phyloP scores from a whole-genome alignment of 768 basidiomycete genomes.

The Tubosaeta sp. region DNA sequence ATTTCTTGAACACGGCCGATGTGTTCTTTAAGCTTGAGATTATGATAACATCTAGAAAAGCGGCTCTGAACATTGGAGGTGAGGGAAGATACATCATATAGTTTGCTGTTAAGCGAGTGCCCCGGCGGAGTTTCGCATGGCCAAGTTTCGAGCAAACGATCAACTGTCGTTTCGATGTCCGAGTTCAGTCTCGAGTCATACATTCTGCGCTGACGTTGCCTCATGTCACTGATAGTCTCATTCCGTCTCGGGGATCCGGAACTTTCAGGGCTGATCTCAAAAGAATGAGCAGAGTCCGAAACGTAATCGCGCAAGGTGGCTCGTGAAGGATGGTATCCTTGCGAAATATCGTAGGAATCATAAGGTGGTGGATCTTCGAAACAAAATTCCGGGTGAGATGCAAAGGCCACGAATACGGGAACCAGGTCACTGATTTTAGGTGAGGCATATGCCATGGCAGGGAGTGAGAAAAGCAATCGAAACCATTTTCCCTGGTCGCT shows the following conservation, averaged over 20 bases:
- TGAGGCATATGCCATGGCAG: slow-evolving; percentile 26
- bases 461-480: slow-evolving; percentile 27
- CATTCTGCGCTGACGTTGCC: background rate
- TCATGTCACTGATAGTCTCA: background rate
- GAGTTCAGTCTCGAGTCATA: background rate
- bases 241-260: background rate
- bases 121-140: background rate
- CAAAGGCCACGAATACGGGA: slow-evolving; percentile 29
- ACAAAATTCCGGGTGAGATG: too few relatives aligned
- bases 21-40: background rate
- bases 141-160: background rate
- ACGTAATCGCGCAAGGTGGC: background rate
- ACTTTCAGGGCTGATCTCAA: slow-evolving; percentile 9
- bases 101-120: background rate
- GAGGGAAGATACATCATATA: background rate
- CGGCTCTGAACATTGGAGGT: background rate
- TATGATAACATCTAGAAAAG: background rate
- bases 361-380: slow-evolving; percentile 10
- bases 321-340: slow-evolving; percentile 3
- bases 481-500: slow-evolving; percentile 6
- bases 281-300: background rate
- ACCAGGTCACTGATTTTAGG: slow-evolving; percentile 7
- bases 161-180: background rate
- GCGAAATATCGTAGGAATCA: slow-evolving; percentile 1
- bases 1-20: background rate